A percentile compares a stretch with the other conserved stretches of the same genome.
Evolutionary conservation across 371 early-diverging fungal species (phyloP).

Genomic region (Actinomortierella wolfii): DNA sequence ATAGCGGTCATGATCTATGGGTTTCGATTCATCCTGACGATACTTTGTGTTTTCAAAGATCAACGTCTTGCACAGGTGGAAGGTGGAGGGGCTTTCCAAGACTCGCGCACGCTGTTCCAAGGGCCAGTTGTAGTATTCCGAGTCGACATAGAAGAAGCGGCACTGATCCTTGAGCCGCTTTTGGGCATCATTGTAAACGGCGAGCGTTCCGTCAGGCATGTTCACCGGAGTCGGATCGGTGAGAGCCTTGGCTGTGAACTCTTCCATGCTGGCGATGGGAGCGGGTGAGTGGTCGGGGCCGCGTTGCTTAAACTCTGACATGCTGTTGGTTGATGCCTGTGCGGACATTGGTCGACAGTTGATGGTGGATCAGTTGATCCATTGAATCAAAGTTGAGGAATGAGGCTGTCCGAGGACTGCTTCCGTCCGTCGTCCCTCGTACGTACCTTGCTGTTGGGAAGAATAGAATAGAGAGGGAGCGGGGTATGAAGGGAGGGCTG

Average conservation of each 20-base stretch:
- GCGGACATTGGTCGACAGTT: too few species aligned
- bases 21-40: slow-evolving; percentile 32
- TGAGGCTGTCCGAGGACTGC: too few species aligned
- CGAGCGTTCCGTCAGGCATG: slow-evolving; percentile 24
- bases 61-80: slow-evolving; percentile 72
- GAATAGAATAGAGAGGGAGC: too few species aligned
- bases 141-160: slow-evolving; percentile 52
- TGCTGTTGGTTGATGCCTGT: too few species aligned
- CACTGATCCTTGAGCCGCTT: slow-evolving; percentile 20
- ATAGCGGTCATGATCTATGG: slow-evolving; percentile 26
- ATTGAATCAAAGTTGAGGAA: too few species aligned
- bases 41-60: slow-evolving; percentile 71
- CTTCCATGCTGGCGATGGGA: slow-evolving; percentile 24
- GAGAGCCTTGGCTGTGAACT: slow-evolving; percentile 20
- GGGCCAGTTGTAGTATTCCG: slow-evolving; percentile 66
- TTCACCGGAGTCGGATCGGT: slow-evolving; percentile 14
- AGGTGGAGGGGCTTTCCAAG: slow-evolving; percentile 58
- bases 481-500: too few species aligned
- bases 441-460: too few species aligned
- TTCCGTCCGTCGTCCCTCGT: too few species aligned
- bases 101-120: slow-evolving; percentile 55
- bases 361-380: too few species aligned
- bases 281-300: slow-evolving; percentile 22
- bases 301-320: slow-evolving; percentile 12
- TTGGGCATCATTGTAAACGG: slow-evolving; percentile 39